Evolutionary conservation across 2,329 filamentous ascomycete genomes (phyloP), one percentile per base, ranked within the genome.

Genomic region (Drechslerella dactyloides): DNA sequence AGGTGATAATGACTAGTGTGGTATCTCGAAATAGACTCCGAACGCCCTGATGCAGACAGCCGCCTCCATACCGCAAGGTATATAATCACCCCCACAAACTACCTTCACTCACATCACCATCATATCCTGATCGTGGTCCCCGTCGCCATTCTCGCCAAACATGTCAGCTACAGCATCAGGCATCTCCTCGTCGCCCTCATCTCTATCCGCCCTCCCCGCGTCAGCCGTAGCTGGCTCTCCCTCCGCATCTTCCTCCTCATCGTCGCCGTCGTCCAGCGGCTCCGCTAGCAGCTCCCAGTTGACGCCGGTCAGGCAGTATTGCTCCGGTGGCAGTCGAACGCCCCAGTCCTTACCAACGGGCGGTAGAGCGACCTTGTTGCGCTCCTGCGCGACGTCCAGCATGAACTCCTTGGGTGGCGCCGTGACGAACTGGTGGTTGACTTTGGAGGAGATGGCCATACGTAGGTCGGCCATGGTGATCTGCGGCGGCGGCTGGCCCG

Each of bases 381-480:
- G 82, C 77, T 89, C 87, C 74, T 84, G 82, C 11, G 89, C 90
- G n/a, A 91, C 82, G 78, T 92, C 89, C 64, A 88, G 81, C 81
- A 93, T 83, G 79, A 89, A 92, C 75, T 93, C 90, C 78, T 93
- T 93, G 0, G 86, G 85, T 73, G 89, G 75, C 0, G 82, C 81
- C 0, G 83, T 81, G 74, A 84, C 82, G 76, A 88, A 89, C 76
- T 87, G 85, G 75, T 86, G 84, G 61, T 85, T 83, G 56, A 86
- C 80, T 15, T 86, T 81, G 50, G 83, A 84, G 1, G 84, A 84
- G 59, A 89, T 87, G 1, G 85, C 86, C 69, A 88, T 83, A 24
- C 86, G 80, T 53, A 89, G 77, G 61, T 85, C 84, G 30, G 83
- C 81, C 11, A 88, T 78, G 21, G 81, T 83, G n/a, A 89, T 81